Evolutionary conservation across 169 alveolate genomes (phyloP).

Genomic region (Eimeria sp.): DNA sequence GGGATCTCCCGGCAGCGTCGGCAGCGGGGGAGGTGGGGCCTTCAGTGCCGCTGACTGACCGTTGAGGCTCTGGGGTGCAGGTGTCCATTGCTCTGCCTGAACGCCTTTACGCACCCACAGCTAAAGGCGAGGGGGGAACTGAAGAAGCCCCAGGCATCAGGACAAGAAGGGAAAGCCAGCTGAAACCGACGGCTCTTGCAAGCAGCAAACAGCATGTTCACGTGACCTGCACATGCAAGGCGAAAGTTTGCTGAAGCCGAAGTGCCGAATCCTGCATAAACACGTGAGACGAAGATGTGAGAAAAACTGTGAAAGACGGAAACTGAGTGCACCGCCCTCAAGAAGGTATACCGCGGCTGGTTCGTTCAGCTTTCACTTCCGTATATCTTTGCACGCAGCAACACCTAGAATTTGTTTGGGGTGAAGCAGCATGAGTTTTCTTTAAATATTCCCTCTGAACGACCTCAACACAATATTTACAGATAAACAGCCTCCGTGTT

Average conservation of each 20-base stretch:
- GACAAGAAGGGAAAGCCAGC: neutral
- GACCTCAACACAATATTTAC: neutral
- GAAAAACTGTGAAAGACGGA: neutral
- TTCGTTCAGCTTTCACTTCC: conserved; percentile 33
- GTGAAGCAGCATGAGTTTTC: neutral
- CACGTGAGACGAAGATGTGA: neutral
- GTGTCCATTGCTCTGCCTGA: neutral
- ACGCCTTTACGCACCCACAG: conserved; percentile 10
- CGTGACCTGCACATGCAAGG: conserved; percentile 22
- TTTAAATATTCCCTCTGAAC: neutral
- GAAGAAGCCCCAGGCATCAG: neutral
- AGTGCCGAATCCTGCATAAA: neutral
- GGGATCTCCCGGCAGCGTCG: neutral
- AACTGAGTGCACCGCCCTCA: neutral
- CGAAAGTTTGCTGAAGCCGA: neutral
- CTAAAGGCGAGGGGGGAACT: neutral
- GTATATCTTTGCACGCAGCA: conserved; percentile 13
- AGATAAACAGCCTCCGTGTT: neutral
- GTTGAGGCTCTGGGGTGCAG: neutral
- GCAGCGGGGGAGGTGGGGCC: neutral
- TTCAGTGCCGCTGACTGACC: neutral
- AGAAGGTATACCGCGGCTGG: conserved; percentile 1
- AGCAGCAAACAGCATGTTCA: conserved; percentile 35
- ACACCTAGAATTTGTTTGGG: neutral
- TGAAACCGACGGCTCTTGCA: neutral